phyloP scores from a whole-genome alignment of 768 basidiomycete species.

The Rhodotorula graminis region DNA sequence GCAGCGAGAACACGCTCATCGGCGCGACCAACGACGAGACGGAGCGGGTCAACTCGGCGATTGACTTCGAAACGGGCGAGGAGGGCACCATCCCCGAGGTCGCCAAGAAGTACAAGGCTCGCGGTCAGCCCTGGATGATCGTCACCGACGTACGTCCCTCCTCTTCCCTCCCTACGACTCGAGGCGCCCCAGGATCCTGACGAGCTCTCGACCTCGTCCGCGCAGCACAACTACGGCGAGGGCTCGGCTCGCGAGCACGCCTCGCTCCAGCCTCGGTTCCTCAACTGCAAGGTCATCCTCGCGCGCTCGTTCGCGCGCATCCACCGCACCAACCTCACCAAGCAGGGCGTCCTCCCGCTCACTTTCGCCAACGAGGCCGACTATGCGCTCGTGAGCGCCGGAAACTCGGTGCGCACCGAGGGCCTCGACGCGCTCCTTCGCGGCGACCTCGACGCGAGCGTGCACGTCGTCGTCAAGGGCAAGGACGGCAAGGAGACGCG shows the following conservation, averaged over 20 bases:
- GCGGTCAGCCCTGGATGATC: constrained; percentile 83
- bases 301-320: constrained; percentile 91
- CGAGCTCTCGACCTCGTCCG: background rate
- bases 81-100: constrained; percentile 80
- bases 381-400: constrained; percentile 71
- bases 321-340: constrained; percentile 65
- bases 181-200: background rate
- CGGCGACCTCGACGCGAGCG: constrained; percentile 39
- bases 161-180: background rate
- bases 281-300: constrained; percentile 43
- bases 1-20: constrained; percentile 40
- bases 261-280: constrained; percentile 81
- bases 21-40: constrained; percentile 71
- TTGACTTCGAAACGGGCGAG: constrained; percentile 62
- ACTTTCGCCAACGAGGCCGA: constrained; percentile 84
- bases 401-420: constrained; percentile 73
- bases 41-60: constrained; percentile 84
- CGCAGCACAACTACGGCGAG: constrained; percentile 76
- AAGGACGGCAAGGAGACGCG: constrained; percentile 10
- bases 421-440: constrained; percentile 66
- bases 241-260: constrained; percentile 98
- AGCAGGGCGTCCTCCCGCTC: constrained; percentile 95
- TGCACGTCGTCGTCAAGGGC: constrained; percentile 59
- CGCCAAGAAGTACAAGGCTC: constrained; percentile 79
- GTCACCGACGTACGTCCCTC: constrained; percentile 65